Base-by-base conservation (phyloP, 768 basidiomycete genomes). In the Amyloporia xantha region DNA sequence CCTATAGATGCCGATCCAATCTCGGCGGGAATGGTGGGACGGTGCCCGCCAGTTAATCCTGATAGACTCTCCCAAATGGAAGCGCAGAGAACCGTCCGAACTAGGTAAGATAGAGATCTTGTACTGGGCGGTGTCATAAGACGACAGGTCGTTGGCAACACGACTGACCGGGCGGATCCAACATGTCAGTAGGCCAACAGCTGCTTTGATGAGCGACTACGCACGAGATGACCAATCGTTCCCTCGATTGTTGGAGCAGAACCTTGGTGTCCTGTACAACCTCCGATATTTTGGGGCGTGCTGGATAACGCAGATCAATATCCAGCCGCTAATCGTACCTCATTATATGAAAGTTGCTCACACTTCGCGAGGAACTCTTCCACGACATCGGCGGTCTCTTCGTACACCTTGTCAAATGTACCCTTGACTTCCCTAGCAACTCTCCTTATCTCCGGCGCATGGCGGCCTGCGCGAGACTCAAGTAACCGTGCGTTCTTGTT, bases 1-100 rank as follows among this genome's bases (percentile, higher is more conserved):
- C 62, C 85, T 76, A 62, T 92, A 92, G 21, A 97, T 79, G 12
- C 94, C 96, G 59, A 99, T 87, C 96, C 96, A 98, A 64, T 99
- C 96, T 57, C 82, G 81, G 11, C 89, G 77, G 11, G 93, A 94
- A 62, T 97, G 95, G 47, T 80, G 77, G 28, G 71, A 67, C 1
- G 95, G 94, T 1, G 90, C 94, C 55, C 82, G 79, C 94, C 94
- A 98, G 41, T 78, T 77, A 40, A 99, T 75, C 2, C 66, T 74
- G 57, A 99, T 92, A 1, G 88, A 83, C 63, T 98, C 91, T 27
- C 96, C 96, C 41, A 97, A 79, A 62, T 91, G 86, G 76, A 86
- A 98, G 3, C 79, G 76, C 21, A 72, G 71, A 5, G 70, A 58
- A 5, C 78, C 76, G 9, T 74, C 74, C 10, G 71, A 60, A 54